phyloP scores from a whole-genome alignment of 805 yeast genomes.

The Dipodascopsis uninucleata region DNA sequence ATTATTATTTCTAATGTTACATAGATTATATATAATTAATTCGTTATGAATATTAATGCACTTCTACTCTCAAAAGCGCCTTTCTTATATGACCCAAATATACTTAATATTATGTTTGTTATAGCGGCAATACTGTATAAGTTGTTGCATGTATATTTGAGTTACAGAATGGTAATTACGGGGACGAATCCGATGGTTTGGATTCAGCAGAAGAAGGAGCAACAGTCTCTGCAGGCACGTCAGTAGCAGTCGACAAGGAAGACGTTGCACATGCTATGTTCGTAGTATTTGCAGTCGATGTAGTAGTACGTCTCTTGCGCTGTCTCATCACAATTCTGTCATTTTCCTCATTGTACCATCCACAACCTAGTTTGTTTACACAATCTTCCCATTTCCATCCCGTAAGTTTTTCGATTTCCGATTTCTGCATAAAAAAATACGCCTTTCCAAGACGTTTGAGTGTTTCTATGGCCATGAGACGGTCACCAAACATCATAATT shows the following conservation, averaged over 20 bases:
- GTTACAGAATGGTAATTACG: no score
- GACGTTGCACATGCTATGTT: not conserved
- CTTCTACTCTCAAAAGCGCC: no score
- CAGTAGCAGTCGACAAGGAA: not conserved
- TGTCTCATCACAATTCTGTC: slow-evolving; percentile 19
- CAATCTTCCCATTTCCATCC: slow-evolving; percentile 21
- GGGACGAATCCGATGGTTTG: not conserved
- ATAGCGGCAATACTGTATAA: no score
- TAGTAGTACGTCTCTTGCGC: slow-evolving; percentile 9
- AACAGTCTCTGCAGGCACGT: not conserved
- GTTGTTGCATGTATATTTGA: no score
- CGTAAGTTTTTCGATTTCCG: slow-evolving; percentile 14
- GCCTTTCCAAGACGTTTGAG: slow-evolving; percentile 20
- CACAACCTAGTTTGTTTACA: slow-evolving; percentile 18
- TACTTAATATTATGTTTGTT: no score
- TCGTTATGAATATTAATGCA: no score
- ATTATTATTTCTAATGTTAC: no score
- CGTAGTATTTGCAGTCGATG: not conserved
- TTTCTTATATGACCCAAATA: no score
- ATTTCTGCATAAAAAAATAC: slow-evolving; percentile 16
- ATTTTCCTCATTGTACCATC: slow-evolving; percentile 20
- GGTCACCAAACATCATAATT: slow-evolving; percentile 25
- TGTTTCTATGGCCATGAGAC: slow-evolving; percentile 14
- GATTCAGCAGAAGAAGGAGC: not conserved
- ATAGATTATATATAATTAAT: no score